Percentiles rank a stretch among this genome's conserved stretches.
Evolutionary conservation across 352 stramenopile genomes (phyloP).

Genomic region (Phytophthora constricta): DNA sequence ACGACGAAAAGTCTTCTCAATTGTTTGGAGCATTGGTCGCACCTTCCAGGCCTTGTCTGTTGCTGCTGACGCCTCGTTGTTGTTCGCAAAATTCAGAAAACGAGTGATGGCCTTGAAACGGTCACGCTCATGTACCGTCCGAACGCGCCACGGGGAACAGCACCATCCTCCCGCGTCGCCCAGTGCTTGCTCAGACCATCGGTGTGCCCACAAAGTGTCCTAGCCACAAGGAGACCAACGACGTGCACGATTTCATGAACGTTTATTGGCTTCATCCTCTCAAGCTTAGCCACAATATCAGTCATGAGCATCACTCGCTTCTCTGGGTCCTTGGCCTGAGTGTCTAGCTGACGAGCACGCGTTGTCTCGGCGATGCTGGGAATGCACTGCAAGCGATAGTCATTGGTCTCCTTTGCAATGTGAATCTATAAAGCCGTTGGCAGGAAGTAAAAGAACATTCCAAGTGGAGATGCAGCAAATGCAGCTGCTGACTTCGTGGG

Average conservation of each 20-base stretch:
- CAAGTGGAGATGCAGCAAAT: slow-evolving; percentile 2
- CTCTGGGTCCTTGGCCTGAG: background rate
- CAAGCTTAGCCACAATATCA: too few species aligned
- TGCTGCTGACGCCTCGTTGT: background rate
- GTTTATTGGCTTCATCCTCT: too few species aligned
- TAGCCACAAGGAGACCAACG: background rate
- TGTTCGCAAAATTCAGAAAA: slow-evolving; percentile 22
- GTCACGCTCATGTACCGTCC: slow-evolving; percentile 14
- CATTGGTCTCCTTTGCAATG: slow-evolving; percentile 13
- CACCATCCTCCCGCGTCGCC: slow-evolving; percentile 3
- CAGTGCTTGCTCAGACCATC: slow-evolving; percentile 3
- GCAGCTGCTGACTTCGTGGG: slow-evolving; percentile 12
- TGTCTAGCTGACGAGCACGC: background rate
- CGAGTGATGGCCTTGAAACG: slow-evolving; percentile 14
- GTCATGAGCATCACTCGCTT: background rate
- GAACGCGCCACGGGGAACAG: slow-evolving; percentile 7
- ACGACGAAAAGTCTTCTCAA: slow-evolving; percentile 20
- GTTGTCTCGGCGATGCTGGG: background rate
- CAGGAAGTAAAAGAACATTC: slow-evolving; percentile 24
- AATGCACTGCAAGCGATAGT: background rate
- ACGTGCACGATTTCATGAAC: background rate
- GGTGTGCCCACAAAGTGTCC: background rate
- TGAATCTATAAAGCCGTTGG: slow-evolving; percentile 3
- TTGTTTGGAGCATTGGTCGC: background rate
- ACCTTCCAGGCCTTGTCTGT: slow-evolving; percentile 19